Evolutionary conservation across 129 eudicot species (phyloP).

Genomic region (Artemisia tridentata): DNA sequence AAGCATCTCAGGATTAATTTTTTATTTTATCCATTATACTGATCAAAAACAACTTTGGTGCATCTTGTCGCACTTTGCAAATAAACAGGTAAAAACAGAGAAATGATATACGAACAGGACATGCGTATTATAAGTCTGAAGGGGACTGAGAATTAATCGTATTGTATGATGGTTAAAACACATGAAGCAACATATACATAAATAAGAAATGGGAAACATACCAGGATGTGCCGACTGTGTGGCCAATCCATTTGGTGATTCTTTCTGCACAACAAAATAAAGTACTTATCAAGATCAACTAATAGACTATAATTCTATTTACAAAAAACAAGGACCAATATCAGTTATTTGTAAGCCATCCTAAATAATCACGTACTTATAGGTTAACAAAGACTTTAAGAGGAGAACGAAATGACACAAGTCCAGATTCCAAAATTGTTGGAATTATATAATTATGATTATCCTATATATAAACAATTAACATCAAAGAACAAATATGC

Average conservation of each 20-base stretch:
- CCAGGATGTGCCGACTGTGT: constrained; percentile 98
- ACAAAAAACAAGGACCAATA: neutral
- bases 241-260: constrained; percentile 73
- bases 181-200: neutral
- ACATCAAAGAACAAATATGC: no score
- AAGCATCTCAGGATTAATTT: no score
- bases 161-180: neutral
- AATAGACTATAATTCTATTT: neutral
- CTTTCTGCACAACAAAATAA: constrained; percentile 57
- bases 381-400: neutral
- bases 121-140: neutral
- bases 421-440: no score
- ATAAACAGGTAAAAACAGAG: neutral
- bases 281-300: neutral
- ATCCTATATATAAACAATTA: no score
- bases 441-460: no score
- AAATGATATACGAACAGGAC: neutral
- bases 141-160: neutral
- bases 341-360: neutral
- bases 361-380: neutral
- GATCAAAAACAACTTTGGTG: no score
- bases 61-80: neutral
- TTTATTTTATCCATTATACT: no score
- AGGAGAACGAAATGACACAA: neutral
- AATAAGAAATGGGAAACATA: constrained; percentile 19